Percentiles rank a stretch among this genome's conserved stretches.
Conservation (phyloP, 2,329 filamentous ascomycete genomes). For the Zymoseptoria tritici region DNA sequence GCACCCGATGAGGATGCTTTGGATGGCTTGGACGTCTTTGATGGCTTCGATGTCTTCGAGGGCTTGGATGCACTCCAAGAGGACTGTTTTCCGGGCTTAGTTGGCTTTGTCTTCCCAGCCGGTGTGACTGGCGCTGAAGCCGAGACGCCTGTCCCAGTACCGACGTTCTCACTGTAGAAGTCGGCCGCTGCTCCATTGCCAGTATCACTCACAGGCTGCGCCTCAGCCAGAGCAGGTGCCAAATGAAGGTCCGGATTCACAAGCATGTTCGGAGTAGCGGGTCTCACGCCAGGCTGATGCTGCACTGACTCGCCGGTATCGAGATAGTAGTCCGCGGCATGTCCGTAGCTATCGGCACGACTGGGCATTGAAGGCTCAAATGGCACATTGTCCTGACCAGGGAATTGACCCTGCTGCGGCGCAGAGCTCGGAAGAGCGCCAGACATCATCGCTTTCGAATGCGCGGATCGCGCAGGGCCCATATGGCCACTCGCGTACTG, state of each 20-base stretch:
- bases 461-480: slow-evolving; percentile 7
- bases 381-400: slow-evolving; percentile 47
- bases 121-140: slow-evolving; percentile 14
- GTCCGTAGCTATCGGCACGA: slow-evolving; percentile 40
- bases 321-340: slow-evolving; percentile 54
- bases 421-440: slow-evolving; percentile 23
- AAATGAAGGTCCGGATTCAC: slow-evolving; percentile 53
- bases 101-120: slow-evolving; percentile 17
- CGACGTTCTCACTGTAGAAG: slow-evolving; percentile 40
- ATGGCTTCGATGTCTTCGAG: slow-evolving; percentile 6
- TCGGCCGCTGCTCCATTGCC: slow-evolving; percentile 53
- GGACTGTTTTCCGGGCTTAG: slow-evolving; percentile 28
- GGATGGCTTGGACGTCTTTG: slow-evolving; percentile 17
- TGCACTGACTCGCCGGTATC: slow-evolving; percentile 55
- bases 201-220: slow-evolving; percentile 52
- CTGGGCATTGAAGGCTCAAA: slow-evolving; percentile 26
- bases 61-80: slow-evolving; percentile 23
- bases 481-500: slow-evolving; percentile 19
- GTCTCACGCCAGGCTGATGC: slow-evolving; percentile 53
- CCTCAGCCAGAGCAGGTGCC: slow-evolving; percentile 43
- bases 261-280: slow-evolving; percentile 45
- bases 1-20: slow-evolving; percentile 31
- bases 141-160: slow-evolving; percentile 9
- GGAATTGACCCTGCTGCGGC: slow-evolving; percentile 45
- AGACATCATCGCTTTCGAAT: slow-evolving; percentile 20